Evolutionary conservation across 306 rosid species (phyloP), one percentile per base, ranked within the genome.

Genomic region (Pyrus betulifolia): DNA sequence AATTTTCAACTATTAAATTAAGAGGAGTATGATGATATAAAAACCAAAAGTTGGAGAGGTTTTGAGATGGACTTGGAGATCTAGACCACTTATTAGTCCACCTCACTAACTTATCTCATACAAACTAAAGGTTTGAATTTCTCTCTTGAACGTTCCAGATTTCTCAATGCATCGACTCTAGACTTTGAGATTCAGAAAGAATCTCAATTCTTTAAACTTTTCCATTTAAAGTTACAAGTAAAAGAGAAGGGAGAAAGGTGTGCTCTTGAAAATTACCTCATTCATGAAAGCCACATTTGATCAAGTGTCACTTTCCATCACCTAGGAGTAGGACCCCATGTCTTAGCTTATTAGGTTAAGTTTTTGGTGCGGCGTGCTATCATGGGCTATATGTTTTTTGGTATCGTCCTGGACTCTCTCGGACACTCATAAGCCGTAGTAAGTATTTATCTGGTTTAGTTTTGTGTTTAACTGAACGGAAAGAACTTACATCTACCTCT

Each of bases 281-380:
- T 69, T 65, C 22, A 31, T 22, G 68, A 40, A n/a, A 62, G 21
- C 75, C 69, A 44, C 44, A 33, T 25, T 33, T 52, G 72, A 28
- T 38, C 44, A 78, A 52, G 25, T 62, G 58, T 63, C 40, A 40
- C 33, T 61, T 71, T 52, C 74, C 76, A 70, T 68, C 17, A 30
- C 49, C 51, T 9, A 42, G 10, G 23, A 19, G 42, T 27, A 77
- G 67, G 69, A 55, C 62, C 77, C 23, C 28, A 60, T 28, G 31
- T 25, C 60, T 11, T 5, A 3, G 51, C 27, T 54, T 15, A 51
- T 51, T 51, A 5, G 21, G 55, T 51, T 15, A 6, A 18, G 0
- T 51, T 51, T 51, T 51, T 15, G 54, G 55, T 15, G 55, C 55
- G 6, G 55, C 21, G 55, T 1, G 18, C 21, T 17, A 5, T 51